Evolutionary conservation across 2,329 filamentous ascomycete genomes (phyloP).

Genomic region (Pseudogymnoascus sp.): DNA sequence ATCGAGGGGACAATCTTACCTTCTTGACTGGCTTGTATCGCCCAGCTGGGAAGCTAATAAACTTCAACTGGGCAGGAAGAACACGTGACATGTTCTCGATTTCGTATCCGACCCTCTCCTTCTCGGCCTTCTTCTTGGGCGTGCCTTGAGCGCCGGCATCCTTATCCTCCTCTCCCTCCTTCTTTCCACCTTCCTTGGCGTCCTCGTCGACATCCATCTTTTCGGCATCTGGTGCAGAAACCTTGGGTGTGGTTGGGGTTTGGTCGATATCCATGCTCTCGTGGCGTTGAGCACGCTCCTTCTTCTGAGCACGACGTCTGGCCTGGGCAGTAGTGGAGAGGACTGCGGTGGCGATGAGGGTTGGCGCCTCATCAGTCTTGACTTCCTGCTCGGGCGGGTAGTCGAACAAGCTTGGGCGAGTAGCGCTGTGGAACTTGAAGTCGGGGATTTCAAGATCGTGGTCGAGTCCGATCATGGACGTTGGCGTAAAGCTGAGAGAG

Average conservation of each 20-base stretch:
- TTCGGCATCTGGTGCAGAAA: slow-evolving; percentile 48
- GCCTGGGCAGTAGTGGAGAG: slow-evolving; percentile 95
- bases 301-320: slow-evolving; percentile 87
- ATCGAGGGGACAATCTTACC: slow-evolving; percentile 42
- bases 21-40: slow-evolving; percentile 92
- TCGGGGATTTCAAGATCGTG: slow-evolving; percentile 87
- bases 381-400: slow-evolving; percentile 96
- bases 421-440: slow-evolving; percentile 94
- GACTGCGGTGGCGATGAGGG: slow-evolving; percentile 90
- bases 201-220: slow-evolving; percentile 84
- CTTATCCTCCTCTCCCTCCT: slow-evolving; percentile 47
- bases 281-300: slow-evolving; percentile 79
- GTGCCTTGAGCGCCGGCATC: slow-evolving; percentile 55
- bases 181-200: slow-evolving; percentile 37
- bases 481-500: slow-evolving; percentile 92
- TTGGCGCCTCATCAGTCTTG: slow-evolving; percentile 87
- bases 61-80: slow-evolving; percentile 86
- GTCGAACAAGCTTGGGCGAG: slow-evolving; percentile 90
- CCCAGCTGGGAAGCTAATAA: slow-evolving; percentile 83
- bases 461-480: slow-evolving; percentile 89
- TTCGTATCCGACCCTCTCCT: slow-evolving; percentile 85
- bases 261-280: slow-evolving; percentile 96
- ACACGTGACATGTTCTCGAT: slow-evolving; percentile 96
- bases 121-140: slow-evolving; percentile 82
- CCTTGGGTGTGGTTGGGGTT: slow-evolving; percentile 66